Evolutionary conservation across 1,284 basidiomycete genomes (phyloP).

Genomic region (Salmacisia buchloeana): DNA sequence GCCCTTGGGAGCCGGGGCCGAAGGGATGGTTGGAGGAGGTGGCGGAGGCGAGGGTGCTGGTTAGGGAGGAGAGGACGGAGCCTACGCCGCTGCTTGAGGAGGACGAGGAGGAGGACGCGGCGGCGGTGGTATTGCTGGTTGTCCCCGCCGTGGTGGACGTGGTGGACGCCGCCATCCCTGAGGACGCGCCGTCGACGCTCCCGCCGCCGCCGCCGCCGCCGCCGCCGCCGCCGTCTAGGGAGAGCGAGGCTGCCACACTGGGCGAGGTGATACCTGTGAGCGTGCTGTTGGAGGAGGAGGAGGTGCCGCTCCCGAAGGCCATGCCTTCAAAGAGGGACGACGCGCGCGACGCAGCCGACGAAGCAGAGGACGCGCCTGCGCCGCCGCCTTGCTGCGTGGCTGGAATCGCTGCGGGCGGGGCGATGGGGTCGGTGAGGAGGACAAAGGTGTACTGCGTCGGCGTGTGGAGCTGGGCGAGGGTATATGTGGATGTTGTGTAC

Average conservation of each 20-base stretch:
- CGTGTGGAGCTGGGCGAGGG: slow-evolving; percentile 87
- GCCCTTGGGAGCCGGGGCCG: too few species aligned
- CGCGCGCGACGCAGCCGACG: neutral
- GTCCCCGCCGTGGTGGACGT: too few species aligned
- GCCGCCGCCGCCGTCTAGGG: neutral
- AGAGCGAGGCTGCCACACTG: neutral
- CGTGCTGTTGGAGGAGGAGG: slow-evolving; percentile 7
- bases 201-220: slow-evolving; percentile 22
- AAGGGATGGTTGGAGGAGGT: neutral
- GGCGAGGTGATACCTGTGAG: neutral
- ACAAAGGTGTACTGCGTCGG: slow-evolving; percentile 89
- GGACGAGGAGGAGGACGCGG: too few species aligned
- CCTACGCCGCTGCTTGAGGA: neutral
- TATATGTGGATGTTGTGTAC: slow-evolving; percentile 87
- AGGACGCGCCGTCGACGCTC: too few species aligned
- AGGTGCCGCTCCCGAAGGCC: slow-evolving; percentile 20
- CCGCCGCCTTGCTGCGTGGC: too few species aligned
- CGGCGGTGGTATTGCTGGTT: too few species aligned
- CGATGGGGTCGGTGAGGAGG: slow-evolving; percentile 80
- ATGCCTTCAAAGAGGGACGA: slow-evolving; percentile 20
- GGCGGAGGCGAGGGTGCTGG: neutral
- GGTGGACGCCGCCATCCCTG: neutral
- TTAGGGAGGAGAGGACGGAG: neutral
- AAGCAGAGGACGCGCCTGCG: neutral
- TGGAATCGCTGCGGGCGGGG: slow-evolving; percentile 46